phyloP scores from a whole-genome alignment of 225 moss, liverwort and hornwort species.

The Straminergon stramineum region DNA sequence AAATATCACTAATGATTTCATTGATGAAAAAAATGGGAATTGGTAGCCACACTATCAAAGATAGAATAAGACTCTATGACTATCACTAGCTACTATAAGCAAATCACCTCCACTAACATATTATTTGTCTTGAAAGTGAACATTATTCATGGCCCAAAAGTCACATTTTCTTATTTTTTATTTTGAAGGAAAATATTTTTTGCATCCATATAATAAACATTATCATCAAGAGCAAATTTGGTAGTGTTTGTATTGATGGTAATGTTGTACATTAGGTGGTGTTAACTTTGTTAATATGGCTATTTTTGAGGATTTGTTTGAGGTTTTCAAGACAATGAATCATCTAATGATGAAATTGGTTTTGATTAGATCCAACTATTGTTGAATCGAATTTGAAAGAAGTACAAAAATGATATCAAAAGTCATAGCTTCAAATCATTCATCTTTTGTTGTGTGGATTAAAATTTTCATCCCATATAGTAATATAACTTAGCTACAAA shows the following conservation, averaged over 20 bases:
- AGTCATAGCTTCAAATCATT: not conserved
- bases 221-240: rapidly evolving
- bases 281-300: not conserved
- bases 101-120: too few species aligned
- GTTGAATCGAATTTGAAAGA: not conserved
- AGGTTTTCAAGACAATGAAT: not conserved
- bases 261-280: not conserved
- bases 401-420: not conserved
- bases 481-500: not conserved
- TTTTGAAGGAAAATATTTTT: not conserved
- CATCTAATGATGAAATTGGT: not conserved
- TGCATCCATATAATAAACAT: rapidly evolving
- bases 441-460: rapidly evolving
- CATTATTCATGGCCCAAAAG: rapidly evolving
- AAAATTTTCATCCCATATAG: not conserved
- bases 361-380: not conserved
- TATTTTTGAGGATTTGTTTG: not conserved
- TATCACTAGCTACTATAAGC: rapidly evolving
- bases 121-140: not conserved
- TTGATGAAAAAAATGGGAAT: not conserved
- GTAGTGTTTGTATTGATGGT: too few species aligned
- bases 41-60: not conserved
- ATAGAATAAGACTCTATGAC: rapidly evolving
- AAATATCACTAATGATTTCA: not conserved
- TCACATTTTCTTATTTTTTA: not conserved